Conservation (phyloP, 2,329 filamentous ascomycete species). For the Cladophialophora yegresii region DNA sequence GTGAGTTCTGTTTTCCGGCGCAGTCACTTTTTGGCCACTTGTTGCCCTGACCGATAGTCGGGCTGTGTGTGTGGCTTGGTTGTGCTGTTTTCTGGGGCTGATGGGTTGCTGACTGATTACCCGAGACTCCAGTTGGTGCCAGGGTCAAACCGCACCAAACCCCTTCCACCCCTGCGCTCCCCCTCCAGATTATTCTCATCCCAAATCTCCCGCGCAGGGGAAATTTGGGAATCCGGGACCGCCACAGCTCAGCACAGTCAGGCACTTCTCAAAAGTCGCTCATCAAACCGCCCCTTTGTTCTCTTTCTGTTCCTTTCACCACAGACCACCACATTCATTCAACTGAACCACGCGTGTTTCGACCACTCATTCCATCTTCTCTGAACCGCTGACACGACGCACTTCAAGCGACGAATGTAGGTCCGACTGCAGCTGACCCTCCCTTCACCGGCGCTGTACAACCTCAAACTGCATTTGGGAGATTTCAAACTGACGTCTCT, state of each 20-base stretch:
- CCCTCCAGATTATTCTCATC: conserved; percentile 2
- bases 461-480: background rate
- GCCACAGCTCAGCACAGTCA: background rate
- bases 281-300: background rate
- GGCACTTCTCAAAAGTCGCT: background rate
- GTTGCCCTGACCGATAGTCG: background rate
- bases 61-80: conserved; percentile 14
- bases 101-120: conserved; percentile 11
- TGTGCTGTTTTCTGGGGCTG: background rate
- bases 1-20: conserved; percentile 1
- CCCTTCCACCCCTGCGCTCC: background rate
- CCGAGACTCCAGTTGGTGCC: conserved; percentile 1
- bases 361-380: background rate
- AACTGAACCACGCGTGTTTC: background rate
- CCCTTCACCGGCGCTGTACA: background rate
- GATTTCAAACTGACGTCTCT: background rate
- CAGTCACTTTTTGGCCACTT: conserved; percentile 6
- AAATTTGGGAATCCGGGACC: background rate
- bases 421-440: background rate
- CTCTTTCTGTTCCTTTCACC: conserved; percentile 1
- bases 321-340: conserved; percentile 6
- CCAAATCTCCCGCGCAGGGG: conserved; percentile 12
- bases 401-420: background rate
- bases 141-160: conserved; percentile 3
- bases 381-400: background rate